A percentile compares a stretch with the other conserved stretches of the same genome.
Conservation (phyloP, 1,139 yeast species). For the Ashbya aceris region DNA sequence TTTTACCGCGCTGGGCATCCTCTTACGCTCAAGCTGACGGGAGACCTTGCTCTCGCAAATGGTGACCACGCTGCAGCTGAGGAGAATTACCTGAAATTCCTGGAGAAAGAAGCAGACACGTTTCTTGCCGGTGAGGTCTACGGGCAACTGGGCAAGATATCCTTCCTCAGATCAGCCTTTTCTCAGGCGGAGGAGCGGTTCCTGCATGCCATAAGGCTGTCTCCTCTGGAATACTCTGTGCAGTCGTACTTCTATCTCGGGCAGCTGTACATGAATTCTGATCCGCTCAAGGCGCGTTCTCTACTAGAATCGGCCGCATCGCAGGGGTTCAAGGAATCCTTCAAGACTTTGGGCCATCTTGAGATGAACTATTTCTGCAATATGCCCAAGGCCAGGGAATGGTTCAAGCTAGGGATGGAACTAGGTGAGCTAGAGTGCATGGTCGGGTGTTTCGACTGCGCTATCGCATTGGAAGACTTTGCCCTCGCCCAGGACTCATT, state of each 20-base stretch:
- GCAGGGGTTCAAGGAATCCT: slow-evolving; percentile 67
- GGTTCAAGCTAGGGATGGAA: slow-evolving; percentile 79
- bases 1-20: slow-evolving; percentile 57
- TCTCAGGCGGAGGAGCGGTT: slow-evolving; percentile 47
- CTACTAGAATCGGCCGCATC: slow-evolving; percentile 72
- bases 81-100: slow-evolving; percentile 50
- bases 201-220: slow-evolving; percentile 48
- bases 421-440: slow-evolving; percentile 49
- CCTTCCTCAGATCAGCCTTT: slow-evolving; percentile 47
- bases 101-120: slow-evolving; percentile 46
- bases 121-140: slow-evolving; percentile 65
- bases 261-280: slow-evolving; percentile 48
- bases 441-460: slow-evolving; percentile 64
- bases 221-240: slow-evolving; percentile 49
- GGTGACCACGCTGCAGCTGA: slow-evolving; percentile 43
- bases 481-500: slow-evolving; percentile 22
- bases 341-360: slow-evolving; percentile 66
- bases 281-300: slow-evolving; percentile 51
- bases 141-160: slow-evolving; percentile 57
- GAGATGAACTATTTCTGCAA: slow-evolving; percentile 62
- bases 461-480: slow-evolving; percentile 19
- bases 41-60: slow-evolving; percentile 53
- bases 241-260: slow-evolving; percentile 76
- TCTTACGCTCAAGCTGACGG: slow-evolving; percentile 60
- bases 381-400: slow-evolving; percentile 51